These are phyloP conservation scores for Triticum monococcum DNA, from an alignment of 176 grass and related monocot species.

Conservation along the genomic window DNA sequence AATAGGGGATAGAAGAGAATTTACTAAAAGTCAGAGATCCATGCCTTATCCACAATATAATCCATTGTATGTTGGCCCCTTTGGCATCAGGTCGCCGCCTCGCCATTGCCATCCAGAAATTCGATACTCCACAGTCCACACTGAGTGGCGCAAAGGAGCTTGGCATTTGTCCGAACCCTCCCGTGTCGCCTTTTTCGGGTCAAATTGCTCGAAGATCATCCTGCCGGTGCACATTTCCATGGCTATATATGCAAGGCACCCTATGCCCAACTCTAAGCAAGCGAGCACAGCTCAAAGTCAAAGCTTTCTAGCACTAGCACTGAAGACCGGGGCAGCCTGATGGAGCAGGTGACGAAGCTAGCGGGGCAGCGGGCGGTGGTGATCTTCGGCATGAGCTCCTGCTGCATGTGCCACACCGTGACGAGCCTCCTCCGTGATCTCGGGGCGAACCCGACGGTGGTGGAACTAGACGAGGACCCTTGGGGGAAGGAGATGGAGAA, in stretches of 20 bases:
- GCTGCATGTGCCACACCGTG: slow-evolving; percentile 78
- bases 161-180: slow-evolving; percentile 11
- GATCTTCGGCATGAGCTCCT: slow-evolving; percentile 75
- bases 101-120: slow-evolving; percentile 39
- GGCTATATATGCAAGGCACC: too few species aligned
- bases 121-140: slow-evolving; percentile 22
- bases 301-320: too few species aligned
- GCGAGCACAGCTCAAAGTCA: not conserved
- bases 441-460: slow-evolving; percentile 43
- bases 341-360: slow-evolving; percentile 62
- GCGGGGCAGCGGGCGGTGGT: slow-evolving; percentile 66
- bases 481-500: slow-evolving; percentile 43
- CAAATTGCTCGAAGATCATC: not conserved
- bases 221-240: too few species aligned
- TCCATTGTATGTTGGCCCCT: not conserved
- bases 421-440: slow-evolving; percentile 48
- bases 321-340: not conserved
- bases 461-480: slow-evolving; percentile 37
- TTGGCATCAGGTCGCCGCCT: slow-evolving; percentile 17
- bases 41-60: slow-evolving; percentile 39
- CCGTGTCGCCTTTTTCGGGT: not conserved
- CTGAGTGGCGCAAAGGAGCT: not conserved
- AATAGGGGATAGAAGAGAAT: too few species aligned
- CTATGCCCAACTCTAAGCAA: too few species aligned
- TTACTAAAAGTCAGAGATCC: not conserved